Conservation (phyloP, 805 yeast genomes). For the Barnettozyma botsteinii region DNA sequence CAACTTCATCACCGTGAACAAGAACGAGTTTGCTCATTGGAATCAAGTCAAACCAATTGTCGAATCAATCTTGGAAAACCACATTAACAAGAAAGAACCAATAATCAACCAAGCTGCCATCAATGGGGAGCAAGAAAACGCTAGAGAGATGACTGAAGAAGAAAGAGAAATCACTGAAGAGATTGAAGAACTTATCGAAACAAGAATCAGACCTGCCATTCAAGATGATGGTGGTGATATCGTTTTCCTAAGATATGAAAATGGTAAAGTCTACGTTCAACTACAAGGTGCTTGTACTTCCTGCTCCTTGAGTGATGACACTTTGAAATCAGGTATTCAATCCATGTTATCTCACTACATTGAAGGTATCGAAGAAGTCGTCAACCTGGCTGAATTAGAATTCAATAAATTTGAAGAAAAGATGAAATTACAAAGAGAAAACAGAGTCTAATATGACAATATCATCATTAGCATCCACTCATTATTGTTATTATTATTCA, state of each 20-base stretch:
- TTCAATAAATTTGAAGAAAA: conserved; percentile 26
- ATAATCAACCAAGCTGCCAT: conserved; percentile 16
- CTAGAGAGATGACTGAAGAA: conserved; percentile 39
- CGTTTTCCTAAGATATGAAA: conserved; percentile 76
- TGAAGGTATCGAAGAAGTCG: conserved; percentile 87
- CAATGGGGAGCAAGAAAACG: conserved; percentile 1
- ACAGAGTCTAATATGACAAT: conserved; percentile 11
- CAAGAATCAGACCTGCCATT: conserved; percentile 94
- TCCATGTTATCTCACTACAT: conserved; percentile 96
- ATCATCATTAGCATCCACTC: not conserved
- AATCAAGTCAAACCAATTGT: conserved; percentile 64
- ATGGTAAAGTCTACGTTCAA: conserved; percentile 83
- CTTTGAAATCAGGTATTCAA: conserved; percentile 92
- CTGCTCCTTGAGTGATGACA: conserved; percentile 86
- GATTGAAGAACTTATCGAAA: conserved; percentile 88
- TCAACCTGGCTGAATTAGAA: conserved; percentile 26
- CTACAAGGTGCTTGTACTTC: conserved; percentile 95
- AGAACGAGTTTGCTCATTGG: conserved; percentile 64
- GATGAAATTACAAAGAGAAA: conserved; percentile 17
- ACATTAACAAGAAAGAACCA: conserved; percentile 29
- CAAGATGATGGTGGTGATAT: conserved; percentile 99
- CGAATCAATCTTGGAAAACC: conserved; percentile 38
- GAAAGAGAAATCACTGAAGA: conserved; percentile 78
- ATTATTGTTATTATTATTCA: not conserved
- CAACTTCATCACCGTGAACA: conserved; percentile 69